A percentile compares a stretch with the other conserved stretches of the same genome.
phyloP scores from a whole-genome alignment of 768 basidiomycete species.

The Imleria badia region DNA sequence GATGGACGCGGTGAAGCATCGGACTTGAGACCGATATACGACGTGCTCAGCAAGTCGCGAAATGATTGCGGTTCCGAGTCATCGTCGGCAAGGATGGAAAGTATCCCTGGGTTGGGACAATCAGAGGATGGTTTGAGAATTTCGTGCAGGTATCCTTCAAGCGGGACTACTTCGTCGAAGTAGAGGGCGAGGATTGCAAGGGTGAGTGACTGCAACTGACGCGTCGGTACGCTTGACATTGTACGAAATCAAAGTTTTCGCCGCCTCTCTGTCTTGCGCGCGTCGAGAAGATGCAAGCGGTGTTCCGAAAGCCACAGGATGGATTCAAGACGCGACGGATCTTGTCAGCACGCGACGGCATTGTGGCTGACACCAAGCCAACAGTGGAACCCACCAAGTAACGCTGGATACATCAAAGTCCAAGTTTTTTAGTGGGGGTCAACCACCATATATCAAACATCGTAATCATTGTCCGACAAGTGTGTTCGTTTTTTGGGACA shows the following conservation, averaged over 20 bases:
- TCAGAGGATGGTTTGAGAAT: conserved; percentile 29
- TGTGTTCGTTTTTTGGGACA: too few relatives aligned
- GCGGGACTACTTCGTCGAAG: conserved; percentile 40
- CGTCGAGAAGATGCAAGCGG: background rate
- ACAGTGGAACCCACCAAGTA: too few relatives aligned
- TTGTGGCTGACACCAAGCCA: too few relatives aligned
- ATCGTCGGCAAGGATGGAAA: background rate
- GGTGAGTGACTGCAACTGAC: conserved; percentile 14
- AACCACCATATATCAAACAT: too few relatives aligned
- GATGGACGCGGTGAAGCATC: conserved; percentile 17
- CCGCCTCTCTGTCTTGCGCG: background rate
- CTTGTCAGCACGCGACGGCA: too few relatives aligned
- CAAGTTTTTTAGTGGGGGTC: too few relatives aligned
- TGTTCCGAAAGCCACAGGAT: too few relatives aligned
- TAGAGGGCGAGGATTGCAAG: conserved; percentile 42
- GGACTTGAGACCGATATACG: conserved; percentile 46
- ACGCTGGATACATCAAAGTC: too few relatives aligned
- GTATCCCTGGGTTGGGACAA: conserved; percentile 12
- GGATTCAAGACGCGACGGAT: background rate
- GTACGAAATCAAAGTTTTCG: background rate
- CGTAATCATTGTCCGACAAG: too few relatives aligned
- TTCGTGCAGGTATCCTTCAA: conserved; percentile 40
- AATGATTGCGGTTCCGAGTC: conserved; percentile 34
- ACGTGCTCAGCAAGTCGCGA: conserved; percentile 39
- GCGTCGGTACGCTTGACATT: conserved; percentile 3